phyloP scores from a whole-genome alignment of 106 monocot genomes.

The Phalaenopsis equestris region DNA sequence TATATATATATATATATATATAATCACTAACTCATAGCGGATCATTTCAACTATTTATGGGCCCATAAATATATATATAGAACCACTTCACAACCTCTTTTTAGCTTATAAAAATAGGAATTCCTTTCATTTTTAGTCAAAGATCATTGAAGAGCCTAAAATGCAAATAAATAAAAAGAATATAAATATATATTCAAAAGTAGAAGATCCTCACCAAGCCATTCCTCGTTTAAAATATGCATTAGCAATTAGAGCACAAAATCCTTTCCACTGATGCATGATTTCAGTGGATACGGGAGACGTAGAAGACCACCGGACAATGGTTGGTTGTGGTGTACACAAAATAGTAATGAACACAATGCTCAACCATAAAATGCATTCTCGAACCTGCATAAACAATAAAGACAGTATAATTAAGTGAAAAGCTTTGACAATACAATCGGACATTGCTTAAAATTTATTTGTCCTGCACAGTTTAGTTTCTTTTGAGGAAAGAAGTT shows the following conservation, averaged over 20 bases:
- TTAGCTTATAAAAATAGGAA: too few relatives aligned
- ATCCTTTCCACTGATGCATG: constrained; percentile 89
- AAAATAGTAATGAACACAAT: constrained; percentile 88
- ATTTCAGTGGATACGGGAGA: constrained; percentile 60
- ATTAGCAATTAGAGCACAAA: constrained; percentile 89
- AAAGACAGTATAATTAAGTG: not conserved
- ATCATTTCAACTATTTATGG: too few relatives aligned
- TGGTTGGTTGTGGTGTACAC: constrained; percentile 88
- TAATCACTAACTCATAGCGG: too few relatives aligned
- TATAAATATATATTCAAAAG: not conserved
- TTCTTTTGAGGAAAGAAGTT: too few relatives aligned
- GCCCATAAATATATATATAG: too few relatives aligned
- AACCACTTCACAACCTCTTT: too few relatives aligned
- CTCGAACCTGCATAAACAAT: constrained; percentile 38
- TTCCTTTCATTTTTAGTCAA: too few relatives aligned
- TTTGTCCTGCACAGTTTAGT: too few relatives aligned
- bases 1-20: too few relatives aligned
- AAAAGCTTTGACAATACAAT: not conserved
- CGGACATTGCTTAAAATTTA: not conserved
- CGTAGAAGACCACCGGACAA: constrained; percentile 75
- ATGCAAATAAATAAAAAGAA: not conserved
- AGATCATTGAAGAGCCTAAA: too few relatives aligned
- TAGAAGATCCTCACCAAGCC: constrained; percentile 61
- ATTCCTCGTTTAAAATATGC: constrained; percentile 90
- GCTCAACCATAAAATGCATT: constrained; percentile 90